Evolutionary conservation across 1,139 yeast genomes (phyloP).

Genomic region (Meyerozyma guilliermondii): DNA sequence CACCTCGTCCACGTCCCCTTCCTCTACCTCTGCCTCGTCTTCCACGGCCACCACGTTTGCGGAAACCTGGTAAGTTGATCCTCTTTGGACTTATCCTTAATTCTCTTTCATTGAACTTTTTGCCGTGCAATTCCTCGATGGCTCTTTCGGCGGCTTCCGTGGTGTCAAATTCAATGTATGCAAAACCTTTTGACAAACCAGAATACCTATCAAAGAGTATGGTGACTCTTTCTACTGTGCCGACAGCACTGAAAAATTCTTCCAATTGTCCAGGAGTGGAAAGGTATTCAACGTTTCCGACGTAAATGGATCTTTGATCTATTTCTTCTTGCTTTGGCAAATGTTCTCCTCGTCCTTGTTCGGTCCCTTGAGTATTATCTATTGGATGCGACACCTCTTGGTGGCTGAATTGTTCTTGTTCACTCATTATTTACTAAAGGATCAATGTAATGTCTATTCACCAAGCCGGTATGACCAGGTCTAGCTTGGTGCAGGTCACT

Average conservation of each 20-base stretch:
- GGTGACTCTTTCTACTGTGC: slow-evolving; percentile 35
- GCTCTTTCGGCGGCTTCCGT: slow-evolving; percentile 28
- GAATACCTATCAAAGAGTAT: slow-evolving; percentile 33
- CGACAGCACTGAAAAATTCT: slow-evolving; percentile 28
- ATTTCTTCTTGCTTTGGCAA: slow-evolving; percentile 27
- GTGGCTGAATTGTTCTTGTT: background rate
- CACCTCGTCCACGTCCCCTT: slow-evolving; percentile 13
- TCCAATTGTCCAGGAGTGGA: slow-evolving; percentile 41
- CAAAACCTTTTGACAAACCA: slow-evolving; percentile 43
- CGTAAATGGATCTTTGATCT: slow-evolving; percentile 36
- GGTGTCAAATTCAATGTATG: slow-evolving; percentile 36
- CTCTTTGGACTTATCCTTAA: slow-evolving; percentile 34
- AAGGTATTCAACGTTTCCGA: slow-evolving; percentile 40
- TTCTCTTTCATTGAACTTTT: slow-evolving; percentile 32
- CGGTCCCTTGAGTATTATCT: slow-evolving; percentile 15
- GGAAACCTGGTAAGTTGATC: slow-evolving; percentile 35
- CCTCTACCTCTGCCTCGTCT: slow-evolving; percentile 17
- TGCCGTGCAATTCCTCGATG: slow-evolving; percentile 31
- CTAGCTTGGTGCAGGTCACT: background rate
- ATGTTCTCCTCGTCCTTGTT: slow-evolving; percentile 24
- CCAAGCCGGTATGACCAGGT: background rate
- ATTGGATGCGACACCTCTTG: background rate
- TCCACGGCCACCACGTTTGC: slow-evolving; percentile 18
- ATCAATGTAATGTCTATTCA: no score
- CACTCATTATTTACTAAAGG: background rate